Evolutionary conservation across 176 grass and related monocot species (phyloP), one percentile per base, ranked within the genome.

Genomic region (Oryza glaberrima): DNA sequence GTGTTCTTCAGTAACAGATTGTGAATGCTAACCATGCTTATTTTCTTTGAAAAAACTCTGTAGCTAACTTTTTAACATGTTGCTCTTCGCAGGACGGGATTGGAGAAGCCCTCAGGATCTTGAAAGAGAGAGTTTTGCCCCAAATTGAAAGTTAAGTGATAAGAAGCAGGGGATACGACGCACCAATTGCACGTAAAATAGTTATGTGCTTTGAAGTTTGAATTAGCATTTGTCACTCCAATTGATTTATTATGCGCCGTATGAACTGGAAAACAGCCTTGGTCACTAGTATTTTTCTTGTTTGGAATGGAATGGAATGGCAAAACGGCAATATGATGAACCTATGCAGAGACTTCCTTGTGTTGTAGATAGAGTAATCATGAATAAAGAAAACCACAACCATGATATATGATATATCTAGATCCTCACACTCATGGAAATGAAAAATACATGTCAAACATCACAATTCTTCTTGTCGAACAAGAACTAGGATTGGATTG

Each of bases 111-210:
- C 78, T 96, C 52, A 88, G 86, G 73, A 78, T 88, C 56, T 60
- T 96, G 34, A 93, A 87, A 80, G 91, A 89, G 46, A 93, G 84
- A 87, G 86, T 93, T 68, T 16, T 84, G 25, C 47, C 35, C 84
- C 65, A 26, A 15, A 74, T 63, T 69, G 48, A 69, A 68, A 78
- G 4, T 58, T 86, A 38, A 86, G 60, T 43, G 11, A 8, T 32
- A 1, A 17, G 25, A 19, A 76, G 19, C 5, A 26, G 40, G 65
- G 6, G 64, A 65, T 22, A n/a, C 35, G 70, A 5, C 17, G 48
- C 19, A 66, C 43, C 3, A 78, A 23, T 58, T 36, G 15, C 44
- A 73, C 82, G 44, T 60, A 86, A 78, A 66, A 52, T 81, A 40
- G 1, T 41, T 13, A n/a, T 80, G 19, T 17, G 48, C 4, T 41